These are phyloP conservation scores for Grosmannia clavigera DNA, from an alignment of 2,329 filamentous ascomycete species.

Conservation along the genomic window DNA sequence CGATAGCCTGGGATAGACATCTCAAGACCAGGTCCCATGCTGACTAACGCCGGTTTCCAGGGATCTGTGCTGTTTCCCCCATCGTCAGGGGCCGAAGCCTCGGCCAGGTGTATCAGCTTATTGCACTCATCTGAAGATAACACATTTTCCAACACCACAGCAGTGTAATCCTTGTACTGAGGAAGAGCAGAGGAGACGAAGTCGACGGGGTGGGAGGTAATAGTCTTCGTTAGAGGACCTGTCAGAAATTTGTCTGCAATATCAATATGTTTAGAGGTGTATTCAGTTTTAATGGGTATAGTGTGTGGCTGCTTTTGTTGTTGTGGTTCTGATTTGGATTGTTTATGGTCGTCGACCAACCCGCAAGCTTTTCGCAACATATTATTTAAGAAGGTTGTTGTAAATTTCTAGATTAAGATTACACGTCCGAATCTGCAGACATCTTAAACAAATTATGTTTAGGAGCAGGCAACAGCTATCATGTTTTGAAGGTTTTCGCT, in stretches of 20 bases:
- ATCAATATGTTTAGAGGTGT: conserved; percentile 21
- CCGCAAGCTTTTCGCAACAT: not conserved
- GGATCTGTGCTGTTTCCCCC: conserved; percentile 12
- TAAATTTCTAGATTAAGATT: too few species aligned
- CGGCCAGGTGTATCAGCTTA: conserved; percentile 36
- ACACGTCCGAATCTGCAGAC: too few species aligned
- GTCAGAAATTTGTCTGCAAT: conserved; percentile 35
- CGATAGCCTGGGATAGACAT: conserved; percentile 43
- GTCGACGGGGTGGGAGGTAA: conserved; percentile 37
- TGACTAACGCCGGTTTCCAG: conserved; percentile 62
- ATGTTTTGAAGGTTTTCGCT: too few species aligned
- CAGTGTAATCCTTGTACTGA: conserved; percentile 41
- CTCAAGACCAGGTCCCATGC: conserved; percentile 50
- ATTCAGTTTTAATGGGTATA: not conserved
- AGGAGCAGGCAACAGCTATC: too few species aligned
- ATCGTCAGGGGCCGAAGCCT: conserved; percentile 32
- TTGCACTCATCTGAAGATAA: conserved; percentile 51
- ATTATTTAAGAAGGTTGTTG: too few species aligned
- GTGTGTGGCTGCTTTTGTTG: not conserved
- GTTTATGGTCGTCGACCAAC: not conserved
- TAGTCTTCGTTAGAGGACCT: conserved; percentile 26
- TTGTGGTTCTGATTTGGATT: not conserved
- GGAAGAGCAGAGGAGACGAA: conserved; percentile 37
- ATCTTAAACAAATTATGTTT: too few species aligned
- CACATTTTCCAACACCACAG: conserved; percentile 52